Base-by-base conservation (phyloP, 768 basidiomycete species). In the Baorangia bicolor region DNA sequence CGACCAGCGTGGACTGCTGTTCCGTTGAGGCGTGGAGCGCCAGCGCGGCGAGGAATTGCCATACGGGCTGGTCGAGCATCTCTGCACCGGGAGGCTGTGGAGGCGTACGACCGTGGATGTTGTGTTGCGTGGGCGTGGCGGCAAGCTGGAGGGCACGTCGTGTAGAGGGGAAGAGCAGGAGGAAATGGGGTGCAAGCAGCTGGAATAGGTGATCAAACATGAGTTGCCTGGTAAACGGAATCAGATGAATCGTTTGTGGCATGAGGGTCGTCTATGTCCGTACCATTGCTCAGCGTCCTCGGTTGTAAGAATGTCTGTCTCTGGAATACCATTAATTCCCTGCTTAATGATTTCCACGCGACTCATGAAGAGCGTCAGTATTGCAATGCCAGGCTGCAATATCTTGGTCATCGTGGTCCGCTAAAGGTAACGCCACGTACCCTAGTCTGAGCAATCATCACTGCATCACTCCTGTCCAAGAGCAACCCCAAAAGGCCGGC, bases 301-400 rank as follows among this genome's bases (percentile, higher is more conserved):
- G 2, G 85, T 65, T 0, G 86, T 79, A 34, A 86, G 84, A 37
- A 78, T 64, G 42, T 88, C 85, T 20, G 78, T 71, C 41, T 89
- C 86, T 0, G 78, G 69, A n/a, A 78, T 71, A 14, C 74, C 76
- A 6, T 73, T 71, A 58, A 81, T 80, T 3, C 81, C 81, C 64
- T 95, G 88, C 68, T 92, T 93, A 64, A 98, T 87, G 18, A 91
- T 83, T 71, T 94, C 92, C n/a, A 94, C 96, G 25, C 93, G 87
- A 60, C 90, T 94, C 51, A 98, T 77, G 71, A 98, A 88, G 42
- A 95, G 78, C 0, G 94, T 98, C 58, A 98, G 77, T 48, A 98
- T 79, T 3, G 93, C 92, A 27, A 98, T 77, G 34, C 95, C 97
- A 52, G 97, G 94, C 94, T 98, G 47, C 34, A 39, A 38, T 30